phyloP scores from a whole-genome alignment of 2,329 filamentous ascomycete species.

The Davidsoniella eucalypti region DNA sequence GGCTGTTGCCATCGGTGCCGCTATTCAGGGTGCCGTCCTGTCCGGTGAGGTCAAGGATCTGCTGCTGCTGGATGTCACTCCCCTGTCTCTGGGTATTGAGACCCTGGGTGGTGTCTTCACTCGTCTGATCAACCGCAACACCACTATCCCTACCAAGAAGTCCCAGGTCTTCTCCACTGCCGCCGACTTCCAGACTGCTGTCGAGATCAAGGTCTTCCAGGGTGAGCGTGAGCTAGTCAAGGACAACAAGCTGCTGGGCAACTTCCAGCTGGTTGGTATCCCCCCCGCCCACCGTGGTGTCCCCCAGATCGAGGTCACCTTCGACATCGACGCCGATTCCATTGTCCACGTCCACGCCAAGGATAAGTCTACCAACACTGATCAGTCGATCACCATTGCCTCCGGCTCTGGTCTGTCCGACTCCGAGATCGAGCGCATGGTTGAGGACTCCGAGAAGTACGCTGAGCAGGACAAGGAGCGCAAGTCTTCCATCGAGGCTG shows the following conservation, averaged over 20 bases:
- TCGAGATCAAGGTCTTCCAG: constrained; percentile 99
- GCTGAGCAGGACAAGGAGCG: constrained; percentile 91
- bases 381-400: constrained; percentile 97
- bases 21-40: constrained; percentile 91
- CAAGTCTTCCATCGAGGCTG: constrained; percentile 85
- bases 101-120: constrained; percentile 97
- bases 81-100: constrained; percentile 94
- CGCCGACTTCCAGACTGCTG: constrained; percentile 93
- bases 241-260: constrained; percentile 96
- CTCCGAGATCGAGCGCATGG: constrained; percentile 89
- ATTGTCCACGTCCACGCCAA: constrained; percentile 97
- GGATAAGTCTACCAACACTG: constrained; percentile 99
- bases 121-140: constrained; percentile 96
- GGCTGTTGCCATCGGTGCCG: constrained; percentile 93
- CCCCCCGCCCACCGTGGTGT: constrained; percentile 92
- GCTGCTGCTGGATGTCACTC: constrained; percentile 86
- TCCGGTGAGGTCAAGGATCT: constrained; percentile 95
- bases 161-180: constrained; percentile 96
- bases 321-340: constrained; percentile 95
- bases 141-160: constrained; percentile 98
- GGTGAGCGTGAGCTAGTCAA: constrained; percentile 97
- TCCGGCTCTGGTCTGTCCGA: constrained; percentile 95
- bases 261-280: constrained; percentile 98
- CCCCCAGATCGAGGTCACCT: constrained; percentile 92
- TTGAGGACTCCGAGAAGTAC: constrained; percentile 94